These are phyloP conservation scores for Paecilomyces sp. DNA, from an alignment of 2,329 filamentous ascomycete species.

Conservation along the genomic window DNA sequence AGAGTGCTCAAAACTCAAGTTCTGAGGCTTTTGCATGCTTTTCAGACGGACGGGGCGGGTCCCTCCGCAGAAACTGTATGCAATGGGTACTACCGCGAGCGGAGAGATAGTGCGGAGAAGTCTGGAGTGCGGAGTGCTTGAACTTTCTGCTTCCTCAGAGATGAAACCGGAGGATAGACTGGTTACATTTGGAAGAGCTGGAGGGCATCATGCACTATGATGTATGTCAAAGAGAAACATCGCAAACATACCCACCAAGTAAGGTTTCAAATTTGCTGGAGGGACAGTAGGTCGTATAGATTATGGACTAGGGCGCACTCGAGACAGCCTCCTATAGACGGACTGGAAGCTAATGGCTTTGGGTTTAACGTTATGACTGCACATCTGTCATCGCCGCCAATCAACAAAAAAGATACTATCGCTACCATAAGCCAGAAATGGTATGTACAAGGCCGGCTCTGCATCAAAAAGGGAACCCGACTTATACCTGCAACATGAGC, in stretches of 20 bases:
- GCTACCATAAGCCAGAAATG: constrained; percentile 34
- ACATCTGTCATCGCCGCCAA: constrained; percentile 34
- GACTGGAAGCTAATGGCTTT: constrained; percentile 24
- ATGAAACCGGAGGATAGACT: constrained; percentile 33
- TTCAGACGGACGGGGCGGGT: constrained; percentile 32
- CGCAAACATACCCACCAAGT: constrained; percentile 41
- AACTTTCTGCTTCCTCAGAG: constrained; percentile 40
- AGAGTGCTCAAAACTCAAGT: constrained; percentile 34
- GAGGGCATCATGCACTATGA: constrained; percentile 46
- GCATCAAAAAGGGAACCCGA: constrained; percentile 45
- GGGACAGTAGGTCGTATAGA: constrained; percentile 34
- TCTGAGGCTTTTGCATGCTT: constrained; percentile 32
- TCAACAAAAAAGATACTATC: constrained; percentile 37
- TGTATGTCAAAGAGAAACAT: constrained; percentile 40
- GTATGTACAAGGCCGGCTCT: constrained; percentile 19
- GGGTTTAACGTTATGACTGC: constrained; percentile 37
- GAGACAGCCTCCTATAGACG: constrained; percentile 21
- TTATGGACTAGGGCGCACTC: constrained; percentile 37
- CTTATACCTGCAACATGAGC: constrained; percentile 46
- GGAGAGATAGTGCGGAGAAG: constrained; percentile 17
- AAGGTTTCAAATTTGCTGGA: constrained; percentile 15
- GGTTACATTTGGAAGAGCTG: constrained; percentile 30
- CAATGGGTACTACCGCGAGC: constrained; percentile 28
- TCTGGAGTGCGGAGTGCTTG: constrained; percentile 26
- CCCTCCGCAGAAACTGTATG: constrained; percentile 23